These are phyloP conservation scores for Erodium texanum DNA, from an alignment of 441 rosid genomes.

Conservation along the genomic window DNA sequence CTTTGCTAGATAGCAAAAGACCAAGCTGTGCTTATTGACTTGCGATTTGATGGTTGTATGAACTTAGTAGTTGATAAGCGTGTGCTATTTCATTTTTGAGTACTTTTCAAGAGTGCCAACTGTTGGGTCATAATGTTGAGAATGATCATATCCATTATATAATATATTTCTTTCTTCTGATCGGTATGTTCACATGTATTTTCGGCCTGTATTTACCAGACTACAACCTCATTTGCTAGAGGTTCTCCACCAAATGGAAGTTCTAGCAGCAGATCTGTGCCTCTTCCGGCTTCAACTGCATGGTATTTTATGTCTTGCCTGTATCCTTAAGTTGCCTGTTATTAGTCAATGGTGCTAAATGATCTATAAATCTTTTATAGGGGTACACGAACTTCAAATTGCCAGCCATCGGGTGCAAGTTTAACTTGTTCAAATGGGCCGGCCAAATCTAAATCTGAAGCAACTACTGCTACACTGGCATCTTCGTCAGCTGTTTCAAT, in stretches of 20 bases:
- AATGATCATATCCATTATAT: neutral
- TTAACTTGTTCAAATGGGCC: constrained; percentile 43
- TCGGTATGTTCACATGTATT: neutral
- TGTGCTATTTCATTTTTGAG: neutral
- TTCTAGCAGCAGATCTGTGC: constrained; percentile 25
- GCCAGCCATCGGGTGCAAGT: constrained; percentile 35
- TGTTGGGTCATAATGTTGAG: neutral
- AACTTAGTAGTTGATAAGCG: neutral
- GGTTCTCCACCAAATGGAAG: constrained; percentile 77
- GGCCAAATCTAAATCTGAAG: constrained; percentile 40
- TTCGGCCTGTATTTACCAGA: constrained; percentile 30
- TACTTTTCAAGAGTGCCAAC: neutral
- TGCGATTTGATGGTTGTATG: neutral
- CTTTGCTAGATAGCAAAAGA: too few species aligned
- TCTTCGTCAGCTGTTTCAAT: constrained; percentile 30
- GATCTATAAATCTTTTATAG: constrained; percentile 26
- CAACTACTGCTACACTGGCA: constrained; percentile 31
- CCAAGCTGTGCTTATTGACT: neutral
- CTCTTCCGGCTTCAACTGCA: constrained; percentile 84
- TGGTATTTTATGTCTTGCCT: constrained; percentile 39
- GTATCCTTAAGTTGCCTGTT: neutral
- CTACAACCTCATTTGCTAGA: constrained; percentile 31
- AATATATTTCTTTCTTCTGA: neutral
- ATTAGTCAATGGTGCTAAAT: constrained; percentile 15
- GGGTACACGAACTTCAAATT: constrained; percentile 58